Evolutionary conservation across 23 red algal genomes (phyloP), one percentile per base, ranked within the genome.

Genomic region (Rhodosorus marinus): DNA sequence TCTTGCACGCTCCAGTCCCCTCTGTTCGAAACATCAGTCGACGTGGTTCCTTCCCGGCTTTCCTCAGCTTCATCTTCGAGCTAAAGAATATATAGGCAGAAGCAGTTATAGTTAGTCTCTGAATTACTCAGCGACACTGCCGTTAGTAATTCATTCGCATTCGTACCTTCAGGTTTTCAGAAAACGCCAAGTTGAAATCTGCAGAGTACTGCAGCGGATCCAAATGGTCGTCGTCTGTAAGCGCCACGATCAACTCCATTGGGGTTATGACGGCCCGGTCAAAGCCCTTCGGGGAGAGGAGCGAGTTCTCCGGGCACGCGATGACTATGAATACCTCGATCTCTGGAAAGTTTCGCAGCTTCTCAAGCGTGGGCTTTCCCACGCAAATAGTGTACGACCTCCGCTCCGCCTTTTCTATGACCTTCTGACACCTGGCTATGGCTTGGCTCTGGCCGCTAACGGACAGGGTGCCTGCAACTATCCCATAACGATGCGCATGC

Each of bases 251-350:
- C 20, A 75, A 22, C 55, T 93, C 85, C 9, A 74, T 64, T 11
- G 77, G 66, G 20, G 85, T 93, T 32, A 82, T 28, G 2, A 93
- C 53, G 0, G 85, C 75, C 51, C 53, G 69, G 33, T 71, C 56
- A 33, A 76, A 81, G 31, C 57, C 75, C 43, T 66, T 49, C 4
- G 35, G 27, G 21, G 69, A 47, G 9, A 86, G 24, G 31, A 78
- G 21, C 8, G 54, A 61, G 31, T 62, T 67, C 59, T 75, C 60
- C 4, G 74, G 65, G 67, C 72, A 78, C 0, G 70, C 57, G 29
- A 93, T 62, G 23, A 93, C 41, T 15, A 93, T 62, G 51, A 93
- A 93, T 20, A 54, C 75, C 32, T 93, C 85, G 17, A 93, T 81
- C 46, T 93, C 85, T 0, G 75, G 52, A 60, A 76, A 93, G 32